Evolutionary conservation across 2,329 filamentous ascomycete genomes (phyloP).

Genomic region (Colletotrichum nymphaeae): DNA sequence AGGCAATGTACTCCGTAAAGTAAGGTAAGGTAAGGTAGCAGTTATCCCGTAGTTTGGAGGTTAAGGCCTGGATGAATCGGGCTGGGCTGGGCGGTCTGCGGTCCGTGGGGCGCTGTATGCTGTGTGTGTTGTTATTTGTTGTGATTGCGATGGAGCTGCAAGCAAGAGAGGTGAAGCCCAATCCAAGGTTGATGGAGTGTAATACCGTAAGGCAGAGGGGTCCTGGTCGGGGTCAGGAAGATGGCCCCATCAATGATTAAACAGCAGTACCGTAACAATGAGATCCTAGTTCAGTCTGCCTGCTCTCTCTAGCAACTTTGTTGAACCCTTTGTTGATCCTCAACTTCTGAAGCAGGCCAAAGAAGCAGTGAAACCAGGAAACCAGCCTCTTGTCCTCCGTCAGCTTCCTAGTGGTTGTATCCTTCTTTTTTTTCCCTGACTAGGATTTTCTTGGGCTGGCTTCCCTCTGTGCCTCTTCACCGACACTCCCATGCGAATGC

Average conservation of each 20-base stretch:
- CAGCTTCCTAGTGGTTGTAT: not conserved
- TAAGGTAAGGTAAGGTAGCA: not conserved
- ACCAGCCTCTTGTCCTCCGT: not conserved
- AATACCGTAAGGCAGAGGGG: slow-evolving; percentile 11
- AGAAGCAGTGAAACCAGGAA: slow-evolving; percentile 18
- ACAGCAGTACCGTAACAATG: not conserved
- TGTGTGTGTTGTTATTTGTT: slow-evolving; percentile 27
- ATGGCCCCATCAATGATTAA: not conserved
- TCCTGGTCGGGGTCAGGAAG: slow-evolving; percentile 2
- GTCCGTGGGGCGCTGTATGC: slow-evolving; percentile 22
- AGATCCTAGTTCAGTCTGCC: not conserved
- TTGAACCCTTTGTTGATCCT: slow-evolving; percentile 26
- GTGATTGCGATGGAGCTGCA: slow-evolving; percentile 7
- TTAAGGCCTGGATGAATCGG: not conserved
- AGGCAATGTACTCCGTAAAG: not conserved
- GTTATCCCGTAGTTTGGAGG: not conserved
- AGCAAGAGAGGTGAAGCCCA: slow-evolving; percentile 11
- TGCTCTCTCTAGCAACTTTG: not conserved
- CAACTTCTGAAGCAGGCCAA: not conserved
- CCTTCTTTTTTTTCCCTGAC: not conserved
- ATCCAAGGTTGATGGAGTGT: not conserved
- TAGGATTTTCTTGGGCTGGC: not conserved
- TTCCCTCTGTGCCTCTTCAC: not conserved
- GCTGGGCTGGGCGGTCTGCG: slow-evolving; percentile 5
- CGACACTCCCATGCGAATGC: slow-evolving; percentile 3